Evolutionary conservation across 202 grass and related monocot genomes (phyloP), one percentile per base, ranked within the genome.

Genomic region (Digitaria exilis): DNA sequence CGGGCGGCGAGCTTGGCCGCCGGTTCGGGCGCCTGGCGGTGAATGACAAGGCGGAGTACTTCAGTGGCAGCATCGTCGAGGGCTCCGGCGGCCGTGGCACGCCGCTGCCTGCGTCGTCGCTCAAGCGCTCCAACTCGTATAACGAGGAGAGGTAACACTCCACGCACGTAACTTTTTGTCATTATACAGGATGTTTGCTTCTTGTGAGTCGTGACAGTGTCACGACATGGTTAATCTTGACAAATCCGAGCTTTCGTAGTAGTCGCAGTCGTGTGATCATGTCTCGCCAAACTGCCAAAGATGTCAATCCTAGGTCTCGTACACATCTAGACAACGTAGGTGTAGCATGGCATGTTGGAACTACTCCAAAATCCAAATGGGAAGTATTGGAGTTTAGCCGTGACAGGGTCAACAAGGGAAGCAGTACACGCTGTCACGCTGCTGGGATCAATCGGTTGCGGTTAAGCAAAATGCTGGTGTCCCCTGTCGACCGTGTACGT

Each of bases 51-150:
- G n/a, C n/a, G n/a, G 93, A 89, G 82, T 99, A 99, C 57, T 99
- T 92, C 54, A 96, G 97, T 58, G 97, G 97, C 75, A 99, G 97
- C 82, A 99, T 96, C 57, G 91, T 99, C 31, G 97, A 96, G 48
- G 80, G 71, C 57, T 70, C 62, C 8, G 82, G 81, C 2, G 77
- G 89, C 71, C 34, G 81, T 42, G 85, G 78, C 50, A 90, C 72
- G 4, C 88, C 91, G 15, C 84, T 84, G 21, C 83, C 91, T 18
- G 82, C 95, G 4, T 75, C 93, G 4, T 79, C 84, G 66, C 89
- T 91, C 37, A 94, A 99, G 66, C 92, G 92, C 32, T 96, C 97
- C 39, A 96, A 90, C 86, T 99, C 97, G 2, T 99, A 96, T 66
- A 94, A 94, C 17, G 93, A 96, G 49, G 89, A 96, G 79, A 99